phyloP scores from a whole-genome alignment of 108 stramenopile genomes.

The Phaeodactylum tricornutum region DNA sequence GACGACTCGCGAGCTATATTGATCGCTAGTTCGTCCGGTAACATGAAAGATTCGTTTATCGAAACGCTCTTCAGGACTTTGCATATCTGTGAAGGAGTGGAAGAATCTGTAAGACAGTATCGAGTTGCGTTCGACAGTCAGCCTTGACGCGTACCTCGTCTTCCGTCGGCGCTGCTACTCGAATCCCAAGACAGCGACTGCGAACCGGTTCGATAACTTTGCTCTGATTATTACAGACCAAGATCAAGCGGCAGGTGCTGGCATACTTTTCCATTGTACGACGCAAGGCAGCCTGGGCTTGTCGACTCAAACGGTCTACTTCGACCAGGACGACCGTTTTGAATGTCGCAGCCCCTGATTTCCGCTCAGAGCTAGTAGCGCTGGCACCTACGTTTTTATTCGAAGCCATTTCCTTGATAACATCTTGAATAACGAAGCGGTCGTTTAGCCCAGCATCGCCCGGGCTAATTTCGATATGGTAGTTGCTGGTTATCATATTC shows the following conservation, averaged over 20 bases:
- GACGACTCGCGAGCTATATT: conserved; percentile 58
- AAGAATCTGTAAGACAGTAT: no score
- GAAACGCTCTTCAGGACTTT: conserved; percentile 65
- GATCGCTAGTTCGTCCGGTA: conserved; percentile 69
- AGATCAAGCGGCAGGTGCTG: conserved; percentile 86
- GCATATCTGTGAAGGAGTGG: conserved; percentile 37
- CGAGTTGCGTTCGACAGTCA: neutral
- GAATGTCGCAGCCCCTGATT: conserved; percentile 44
- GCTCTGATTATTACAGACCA: conserved; percentile 80
- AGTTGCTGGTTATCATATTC: conserved; percentile 86
- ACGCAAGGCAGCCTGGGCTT: conserved; percentile 91
- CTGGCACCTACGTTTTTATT: conserved; percentile 43
- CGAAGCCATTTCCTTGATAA: conserved; percentile 97
- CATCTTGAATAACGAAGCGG: conserved; percentile 95
- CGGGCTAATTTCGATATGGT: conserved; percentile 96
- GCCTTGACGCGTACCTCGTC: conserved; percentile 69
- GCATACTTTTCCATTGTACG: conserved; percentile 99
- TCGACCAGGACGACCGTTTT: conserved; percentile 92
- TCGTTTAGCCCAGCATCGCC: conserved; percentile 94
- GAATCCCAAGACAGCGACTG: conserved; percentile 89
- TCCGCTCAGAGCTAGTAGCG: conserved; percentile 15
- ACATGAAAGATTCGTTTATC: conserved; percentile 56
- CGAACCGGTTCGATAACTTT: conserved; percentile 95
- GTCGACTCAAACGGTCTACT: conserved; percentile 85
- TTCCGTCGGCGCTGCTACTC: conserved; percentile 80